phyloP scores from a whole-genome alignment of 2,329 filamentous ascomycete species.

The Periconia macrospinosa region DNA sequence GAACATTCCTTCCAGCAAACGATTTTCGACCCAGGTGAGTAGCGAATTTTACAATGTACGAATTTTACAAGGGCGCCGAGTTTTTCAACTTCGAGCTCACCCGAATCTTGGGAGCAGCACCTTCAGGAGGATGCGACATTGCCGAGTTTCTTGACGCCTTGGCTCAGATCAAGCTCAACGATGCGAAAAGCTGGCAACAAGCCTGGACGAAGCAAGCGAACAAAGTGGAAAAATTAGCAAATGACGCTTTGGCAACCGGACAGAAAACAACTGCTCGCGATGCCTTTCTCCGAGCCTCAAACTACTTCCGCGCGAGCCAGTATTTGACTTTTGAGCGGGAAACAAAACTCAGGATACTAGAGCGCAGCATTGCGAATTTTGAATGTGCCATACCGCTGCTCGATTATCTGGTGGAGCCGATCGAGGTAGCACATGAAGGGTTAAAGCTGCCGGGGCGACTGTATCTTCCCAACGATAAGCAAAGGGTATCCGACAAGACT shows the following conservation, averaged over 20 bases:
- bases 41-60: background rate
- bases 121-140: slow-evolving; percentile 5
- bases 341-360: too few relatives aligned
- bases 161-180: slow-evolving; percentile 25
- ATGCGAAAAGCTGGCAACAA: slow-evolving; percentile 46
- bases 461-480: background rate
- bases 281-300: slow-evolving; percentile 43
- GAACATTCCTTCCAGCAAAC: too few relatives aligned
- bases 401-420: too few relatives aligned
- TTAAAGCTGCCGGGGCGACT: too few relatives aligned
- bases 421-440: too few relatives aligned
- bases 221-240: slow-evolving; percentile 18
- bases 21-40: too few relatives aligned
- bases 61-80: background rate
- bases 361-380: background rate
- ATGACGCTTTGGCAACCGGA: background rate
- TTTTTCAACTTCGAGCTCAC: slow-evolving; percentile 10
- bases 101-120: slow-evolving; percentile 8
- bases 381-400: background rate
- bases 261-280: slow-evolving; percentile 35
- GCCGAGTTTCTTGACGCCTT: slow-evolving; percentile 2
- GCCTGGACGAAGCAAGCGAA: slow-evolving; percentile 38
- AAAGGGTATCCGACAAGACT: too few relatives aligned
- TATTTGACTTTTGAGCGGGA: too few relatives aligned
- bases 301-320: slow-evolving; percentile 2